Conservation (phyloP, 805 yeast genomes). For the Myxozyma kluyveri region DNA sequence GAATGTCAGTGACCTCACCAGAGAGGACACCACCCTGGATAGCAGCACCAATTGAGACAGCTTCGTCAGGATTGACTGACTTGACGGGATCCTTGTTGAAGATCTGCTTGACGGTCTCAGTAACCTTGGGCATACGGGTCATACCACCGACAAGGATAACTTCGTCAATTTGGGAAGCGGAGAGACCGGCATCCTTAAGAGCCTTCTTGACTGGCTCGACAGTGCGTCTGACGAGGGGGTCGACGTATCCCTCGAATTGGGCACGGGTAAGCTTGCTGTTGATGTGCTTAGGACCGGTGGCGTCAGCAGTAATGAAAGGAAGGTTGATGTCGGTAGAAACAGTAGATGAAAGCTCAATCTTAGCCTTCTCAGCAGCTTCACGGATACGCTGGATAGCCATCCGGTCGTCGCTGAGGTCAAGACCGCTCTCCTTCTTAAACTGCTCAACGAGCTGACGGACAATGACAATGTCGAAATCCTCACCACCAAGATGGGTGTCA, state of each 20-base stretch:
- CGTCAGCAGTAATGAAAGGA: conserved; percentile 86
- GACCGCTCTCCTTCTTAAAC: conserved; percentile 72
- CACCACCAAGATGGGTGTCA: conserved; percentile 92
- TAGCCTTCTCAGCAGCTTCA: conserved; percentile 87
- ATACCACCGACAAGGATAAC: conserved; percentile 86
- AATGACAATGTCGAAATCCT: conserved; percentile 82
- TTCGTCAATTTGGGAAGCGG: conserved; percentile 66
- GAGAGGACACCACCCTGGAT: conserved; percentile 95
- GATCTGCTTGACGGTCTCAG: conserved; percentile 68
- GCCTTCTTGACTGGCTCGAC: conserved; percentile 78
- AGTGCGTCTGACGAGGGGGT: conserved; percentile 67
- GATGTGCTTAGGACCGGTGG: conserved; percentile 75
- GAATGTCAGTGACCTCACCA: conserved; percentile 91
- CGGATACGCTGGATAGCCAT: conserved; percentile 82
- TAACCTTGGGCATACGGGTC: conserved; percentile 89
- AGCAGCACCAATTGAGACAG: conserved; percentile 95
- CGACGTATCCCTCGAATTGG: conserved; percentile 65
- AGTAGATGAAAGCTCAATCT: conserved; percentile 77
- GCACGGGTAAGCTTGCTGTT: conserved; percentile 66
- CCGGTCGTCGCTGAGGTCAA: conserved; percentile 62
- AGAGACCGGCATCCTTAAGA: conserved; percentile 71
- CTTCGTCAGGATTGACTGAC: conserved; percentile 93
- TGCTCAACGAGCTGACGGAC: conserved; percentile 78
- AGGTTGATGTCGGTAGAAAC: conserved; percentile 70
- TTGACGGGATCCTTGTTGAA: conserved; percentile 84